Evolutionary conservation across 345 rosid species (phyloP), one percentile per base, ranked within the genome.

Genomic region (Odontarrhena argentea): DNA sequence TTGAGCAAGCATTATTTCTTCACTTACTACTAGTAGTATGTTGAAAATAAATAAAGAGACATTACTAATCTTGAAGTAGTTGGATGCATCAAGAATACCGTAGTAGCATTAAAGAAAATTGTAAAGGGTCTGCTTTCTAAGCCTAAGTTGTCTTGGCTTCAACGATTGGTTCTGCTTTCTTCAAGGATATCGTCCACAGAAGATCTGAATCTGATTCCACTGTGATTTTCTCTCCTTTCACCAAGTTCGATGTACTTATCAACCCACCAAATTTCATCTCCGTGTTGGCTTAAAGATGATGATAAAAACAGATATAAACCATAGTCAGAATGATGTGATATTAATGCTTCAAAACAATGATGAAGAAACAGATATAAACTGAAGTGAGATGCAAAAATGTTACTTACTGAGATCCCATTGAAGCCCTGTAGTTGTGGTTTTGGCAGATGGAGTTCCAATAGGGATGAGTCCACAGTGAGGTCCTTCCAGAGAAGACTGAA

Each of bases 401-500:
- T 13, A 61, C 96, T 86, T 79, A 95, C 99, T 58, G 9, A 91
- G 91, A 81, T 95, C 81, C 99, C 99, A 95, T 26, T 65, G 74
- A 53, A 95, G 98, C 46, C 98, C 99, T 0, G 90, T 84, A 2
- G 97, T 89, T 5, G 98, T 84, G 65, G 94, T 87, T 51, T 78
- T 75, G 36, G 71, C 71, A 9, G 98, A 86, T 24, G 92, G 87
- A 73, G 61, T 55, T 37, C 98, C 98, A 44, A 95, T 55, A 0
- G 99, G 99, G 62, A 95, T 68, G 55, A 95, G 92, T 28, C 99
- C 98, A 35, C 99, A 95, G 56, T 91, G 86, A 1, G 99, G 96
- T 6, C 98, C 99, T 82, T 77, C 79, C 9, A 84, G 73, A 40
- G 89, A 79, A 59, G 89, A 43, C 24, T 77, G 82, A 63, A 91